Evolutionary conservation across 176 grass and related monocot species (phyloP).

Genomic region (Carex pumila): DNA sequence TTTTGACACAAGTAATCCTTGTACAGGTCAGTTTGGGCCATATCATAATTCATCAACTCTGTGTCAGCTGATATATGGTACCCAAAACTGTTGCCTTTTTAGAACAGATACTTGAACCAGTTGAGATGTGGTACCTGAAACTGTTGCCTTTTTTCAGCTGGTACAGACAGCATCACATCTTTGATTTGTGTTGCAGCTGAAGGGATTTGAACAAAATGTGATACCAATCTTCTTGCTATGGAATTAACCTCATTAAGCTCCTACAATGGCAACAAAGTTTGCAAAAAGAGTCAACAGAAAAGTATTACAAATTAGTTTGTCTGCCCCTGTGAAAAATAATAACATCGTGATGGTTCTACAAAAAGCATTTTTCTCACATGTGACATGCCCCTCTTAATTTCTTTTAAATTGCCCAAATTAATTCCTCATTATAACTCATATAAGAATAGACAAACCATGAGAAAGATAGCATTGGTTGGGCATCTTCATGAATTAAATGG

Average conservation of each 20-base stretch:
- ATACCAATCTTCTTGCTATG: constrained; percentile 57
- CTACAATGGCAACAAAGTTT: constrained; percentile 27
- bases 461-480: background rate
- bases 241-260: constrained; percentile 70
- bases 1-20: background rate
- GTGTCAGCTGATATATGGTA: constrained; percentile 18
- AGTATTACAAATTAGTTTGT: background rate
- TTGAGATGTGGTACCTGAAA: constrained; percentile 59
- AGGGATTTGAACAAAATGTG: constrained; percentile 94
- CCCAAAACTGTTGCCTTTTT: constrained; percentile 55
- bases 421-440: background rate
- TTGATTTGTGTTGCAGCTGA: constrained; percentile 66
- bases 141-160: constrained; percentile 46
- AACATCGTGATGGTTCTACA: background rate
- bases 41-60: background rate
- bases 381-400: background rate
- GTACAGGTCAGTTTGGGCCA: constrained; percentile 5
- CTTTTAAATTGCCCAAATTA: background rate
- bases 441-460: background rate
- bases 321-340: background rate
- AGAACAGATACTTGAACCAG: constrained; percentile 26
- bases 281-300: background rate
- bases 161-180: constrained; percentile 75
- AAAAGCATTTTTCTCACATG: background rate
- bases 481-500: background rate